Evolutionary conservation across 495 filamentous ascomycete genomes (phyloP).

Genomic region (Penicillium lagena): DNA sequence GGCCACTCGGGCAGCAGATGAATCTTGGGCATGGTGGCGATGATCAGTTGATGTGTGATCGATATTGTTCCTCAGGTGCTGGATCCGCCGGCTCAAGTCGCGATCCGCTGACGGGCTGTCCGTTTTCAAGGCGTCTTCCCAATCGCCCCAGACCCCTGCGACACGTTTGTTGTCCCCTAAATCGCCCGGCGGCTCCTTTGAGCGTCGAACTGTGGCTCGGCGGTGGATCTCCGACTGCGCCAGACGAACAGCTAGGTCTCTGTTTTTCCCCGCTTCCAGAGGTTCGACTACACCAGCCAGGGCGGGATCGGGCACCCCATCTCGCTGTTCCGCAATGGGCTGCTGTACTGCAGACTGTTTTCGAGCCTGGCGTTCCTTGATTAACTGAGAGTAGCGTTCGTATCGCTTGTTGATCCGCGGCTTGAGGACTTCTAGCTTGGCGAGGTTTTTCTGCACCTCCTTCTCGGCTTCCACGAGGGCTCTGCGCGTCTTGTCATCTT

Average conservation of each 20-base stretch:
- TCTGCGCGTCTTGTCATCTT: slow-evolving; percentile 39
- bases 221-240: slow-evolving; percentile 69
- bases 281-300: slow-evolving; percentile 38
- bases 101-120: slow-evolving; percentile 19
- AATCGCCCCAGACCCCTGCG: slow-evolving; percentile 59
- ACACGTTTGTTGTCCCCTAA: slow-evolving; percentile 51
- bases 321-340: slow-evolving; percentile 6
- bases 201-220: slow-evolving; percentile 52
- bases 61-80: slow-evolving; percentile 33
- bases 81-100: slow-evolving; percentile 43
- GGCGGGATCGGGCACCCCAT: slow-evolving; percentile 27
- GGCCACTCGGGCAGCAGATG: slow-evolving; percentile 6
- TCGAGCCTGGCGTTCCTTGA: slow-evolving; percentile 40
- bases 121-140: slow-evolving; percentile 36
- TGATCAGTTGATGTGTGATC: slow-evolving; percentile 13
- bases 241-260: slow-evolving; percentile 70
- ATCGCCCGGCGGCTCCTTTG: slow-evolving; percentile 46
- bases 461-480: slow-evolving; percentile 43
- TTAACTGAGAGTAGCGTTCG: slow-evolving; percentile 51
- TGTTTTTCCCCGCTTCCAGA: slow-evolving; percentile 64
- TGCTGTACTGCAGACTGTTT: slow-evolving; percentile 15
- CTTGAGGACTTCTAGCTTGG: slow-evolving; percentile 57
- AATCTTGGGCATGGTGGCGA: slow-evolving; percentile 3
- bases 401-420: slow-evolving; percentile 62
- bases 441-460: slow-evolving; percentile 47